Evolutionary conservation across 441 rosid species (phyloP).

Genomic region (Erodium texanum): DNA sequence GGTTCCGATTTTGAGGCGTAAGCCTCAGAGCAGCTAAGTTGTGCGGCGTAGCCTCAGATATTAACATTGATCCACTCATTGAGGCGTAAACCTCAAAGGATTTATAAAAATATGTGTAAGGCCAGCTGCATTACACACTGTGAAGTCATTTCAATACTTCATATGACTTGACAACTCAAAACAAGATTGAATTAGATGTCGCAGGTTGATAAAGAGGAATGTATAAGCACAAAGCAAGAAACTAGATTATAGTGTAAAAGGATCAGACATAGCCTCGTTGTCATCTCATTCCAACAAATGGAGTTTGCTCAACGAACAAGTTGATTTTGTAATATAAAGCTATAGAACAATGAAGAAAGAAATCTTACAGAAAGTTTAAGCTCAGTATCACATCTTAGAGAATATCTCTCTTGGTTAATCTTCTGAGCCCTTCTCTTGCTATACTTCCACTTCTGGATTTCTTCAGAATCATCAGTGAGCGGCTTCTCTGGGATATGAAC

Average conservation of each 20-base stretch:
- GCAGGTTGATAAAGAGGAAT: conserved; percentile 4
- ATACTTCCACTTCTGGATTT: conserved; percentile 77
- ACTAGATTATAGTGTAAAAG: not conserved
- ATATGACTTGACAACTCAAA: not conserved
- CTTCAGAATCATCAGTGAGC: conserved; percentile 55
- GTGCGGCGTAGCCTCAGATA: no score
- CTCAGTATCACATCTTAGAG: conserved; percentile 89
- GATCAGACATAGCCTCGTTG: conserved; percentile 4
- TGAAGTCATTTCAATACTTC: not conserved
- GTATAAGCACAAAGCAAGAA: not conserved
- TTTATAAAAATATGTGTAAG: no score
- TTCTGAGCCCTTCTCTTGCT: conserved; percentile 49
- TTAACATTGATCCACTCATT: no score
- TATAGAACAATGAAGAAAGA: conserved; percentile 1
- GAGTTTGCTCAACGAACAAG: not conserved
- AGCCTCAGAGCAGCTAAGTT: no score
- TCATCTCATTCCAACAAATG: conserved; percentile 5
- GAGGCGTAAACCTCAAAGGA: no score
- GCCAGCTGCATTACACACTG: no score
- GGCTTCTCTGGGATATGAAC: conserved; percentile 69
- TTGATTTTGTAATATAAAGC: conserved; percentile 4
- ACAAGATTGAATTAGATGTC: conserved; percentile 8
- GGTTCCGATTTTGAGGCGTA: no score
- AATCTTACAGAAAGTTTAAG: conserved; percentile 86
- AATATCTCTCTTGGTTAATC: conserved; percentile 79